Base-by-base conservation (phyloP, 1,284 basidiomycete species). In the Inonotus hispidus region DNA sequence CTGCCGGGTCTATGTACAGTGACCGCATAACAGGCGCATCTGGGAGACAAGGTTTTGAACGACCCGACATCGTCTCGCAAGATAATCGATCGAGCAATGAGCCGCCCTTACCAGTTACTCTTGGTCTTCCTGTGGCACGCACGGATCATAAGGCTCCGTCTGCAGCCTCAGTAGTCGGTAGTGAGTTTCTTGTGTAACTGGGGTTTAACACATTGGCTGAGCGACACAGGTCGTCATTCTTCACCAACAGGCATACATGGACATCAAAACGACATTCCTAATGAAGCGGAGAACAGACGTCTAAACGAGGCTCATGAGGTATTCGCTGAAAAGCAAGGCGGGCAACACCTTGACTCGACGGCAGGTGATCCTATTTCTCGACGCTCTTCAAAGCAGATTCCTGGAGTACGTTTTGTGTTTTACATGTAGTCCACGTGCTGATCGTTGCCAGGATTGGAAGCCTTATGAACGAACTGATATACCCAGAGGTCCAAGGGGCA, bases 1-100 rank as follows among this genome's bases (percentile, higher is more conserved):
- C 4, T 21, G 32, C n/a, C 25, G 52, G 52, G 11, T 60, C 58
- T 23, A 59, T 53, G 49, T 60, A 53, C 37, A 60, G 52, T 19
- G 58, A 47, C 16, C 58, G 58, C 5, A 23, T 47, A 29, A 4
- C 32, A 27, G 41, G 32, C 1, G 21, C 19, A 3, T 27, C 27
- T 7, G 58, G 47, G 21, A 14, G 58, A 23, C 52, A 41, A 27
- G 57, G 27, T 37, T 5, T 39, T 21, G 57, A 62, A 27, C 41
- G 23, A 16, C 37, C 37, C 11, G 41, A 52, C 10, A 62, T 49
- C 13, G 60, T 27, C 6, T 49, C 60, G 3, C 21, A 56, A 38
- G 52, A 32, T 3, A 58, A 53, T 56, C 19, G 37, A 23, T 39
- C 47, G 8, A 47, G 49, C 3, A 39, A 39, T 21, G 27, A 25